Evolutionary conservation across 208 protist species (phyloP).

Genomic region (Wallacemonas sp.): DNA sequence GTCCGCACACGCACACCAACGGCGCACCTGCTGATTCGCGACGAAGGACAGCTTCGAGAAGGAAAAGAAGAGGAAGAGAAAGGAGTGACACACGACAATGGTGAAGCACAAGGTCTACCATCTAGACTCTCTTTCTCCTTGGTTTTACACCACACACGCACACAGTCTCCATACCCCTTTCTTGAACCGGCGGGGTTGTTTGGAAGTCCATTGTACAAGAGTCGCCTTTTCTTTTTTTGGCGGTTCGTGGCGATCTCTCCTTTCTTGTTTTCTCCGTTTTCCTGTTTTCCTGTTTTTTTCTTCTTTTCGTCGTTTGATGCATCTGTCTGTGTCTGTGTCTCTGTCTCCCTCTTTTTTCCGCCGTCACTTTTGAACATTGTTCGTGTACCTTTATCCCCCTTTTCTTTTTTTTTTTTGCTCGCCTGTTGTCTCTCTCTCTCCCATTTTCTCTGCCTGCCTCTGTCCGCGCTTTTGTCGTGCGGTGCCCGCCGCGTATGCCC

Average conservation of each 20-base stretch:
- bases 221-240: constrained; percentile 23
- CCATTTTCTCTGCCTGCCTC: not conserved
- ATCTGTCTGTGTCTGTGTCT: not conserved
- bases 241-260: not conserved
- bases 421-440: not conserved
- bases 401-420: constrained; percentile 11
- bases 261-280: constrained; percentile 4
- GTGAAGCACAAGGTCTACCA: too few species aligned
- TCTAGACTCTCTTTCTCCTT: too few species aligned
- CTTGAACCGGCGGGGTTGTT: too few species aligned
- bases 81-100: too few species aligned
- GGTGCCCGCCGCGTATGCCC: too few species aligned
- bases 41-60: too few species aligned
- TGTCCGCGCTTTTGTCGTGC: not conserved
- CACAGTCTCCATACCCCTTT: too few species aligned
- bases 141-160: too few species aligned
- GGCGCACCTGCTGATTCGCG: too few species aligned
- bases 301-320: not conserved
- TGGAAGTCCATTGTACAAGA: too few species aligned
- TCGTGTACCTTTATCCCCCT: not conserved
- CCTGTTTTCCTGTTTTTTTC: constrained; percentile 4
- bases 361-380: not conserved
- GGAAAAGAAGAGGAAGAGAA: too few species aligned
- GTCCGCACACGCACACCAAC: too few species aligned
- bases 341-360: not conserved